phyloP scores from a whole-genome alignment of 148 eudicot species.

The Heliosperma pusillum region DNA sequence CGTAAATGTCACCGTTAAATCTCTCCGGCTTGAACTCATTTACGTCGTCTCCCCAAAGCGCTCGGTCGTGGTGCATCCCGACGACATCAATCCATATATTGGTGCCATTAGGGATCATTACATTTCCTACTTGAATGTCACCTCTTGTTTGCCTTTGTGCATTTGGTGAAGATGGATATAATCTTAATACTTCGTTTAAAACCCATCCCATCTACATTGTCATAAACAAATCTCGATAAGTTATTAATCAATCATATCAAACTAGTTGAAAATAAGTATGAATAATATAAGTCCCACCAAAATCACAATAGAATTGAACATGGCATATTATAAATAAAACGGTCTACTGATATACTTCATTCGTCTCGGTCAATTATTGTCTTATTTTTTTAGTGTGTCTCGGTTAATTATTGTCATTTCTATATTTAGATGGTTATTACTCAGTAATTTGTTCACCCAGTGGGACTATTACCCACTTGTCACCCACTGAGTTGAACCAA shows the following conservation, averaged over 20 bases:
- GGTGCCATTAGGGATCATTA: conserved; percentile 55
- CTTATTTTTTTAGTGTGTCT: too few relatives aligned
- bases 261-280: too few relatives aligned
- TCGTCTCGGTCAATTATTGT: too few relatives aligned
- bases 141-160: conserved; percentile 62
- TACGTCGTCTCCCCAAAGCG: conserved; percentile 72
- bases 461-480: too few relatives aligned
- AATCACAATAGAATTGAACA: too few relatives aligned
- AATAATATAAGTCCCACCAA: too few relatives aligned
- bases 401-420: too few relatives aligned
- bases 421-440: too few relatives aligned
- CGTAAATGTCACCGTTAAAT: conserved; percentile 45
- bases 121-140: conserved; percentile 47
- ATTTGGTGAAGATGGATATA: conserved; percentile 85
- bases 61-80: conserved; percentile 71
- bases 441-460: too few relatives aligned
- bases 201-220: conserved; percentile 90
- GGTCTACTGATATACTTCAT: too few relatives aligned
- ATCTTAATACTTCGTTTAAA: conserved; percentile 70
- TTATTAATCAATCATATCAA: background rate
- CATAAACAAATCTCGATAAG: background rate
- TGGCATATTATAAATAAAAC: too few relatives aligned
- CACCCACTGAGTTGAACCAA: too few relatives aligned
- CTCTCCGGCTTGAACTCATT: conserved; percentile 75
- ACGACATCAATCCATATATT: conserved; percentile 89